Percentiles rank a stretch among this genome's conserved stretches.
These are phyloP conservation scores for Crucibulum laeve DNA, from an alignment of 768 basidiomycete genomes.

Conservation along the genomic window DNA sequence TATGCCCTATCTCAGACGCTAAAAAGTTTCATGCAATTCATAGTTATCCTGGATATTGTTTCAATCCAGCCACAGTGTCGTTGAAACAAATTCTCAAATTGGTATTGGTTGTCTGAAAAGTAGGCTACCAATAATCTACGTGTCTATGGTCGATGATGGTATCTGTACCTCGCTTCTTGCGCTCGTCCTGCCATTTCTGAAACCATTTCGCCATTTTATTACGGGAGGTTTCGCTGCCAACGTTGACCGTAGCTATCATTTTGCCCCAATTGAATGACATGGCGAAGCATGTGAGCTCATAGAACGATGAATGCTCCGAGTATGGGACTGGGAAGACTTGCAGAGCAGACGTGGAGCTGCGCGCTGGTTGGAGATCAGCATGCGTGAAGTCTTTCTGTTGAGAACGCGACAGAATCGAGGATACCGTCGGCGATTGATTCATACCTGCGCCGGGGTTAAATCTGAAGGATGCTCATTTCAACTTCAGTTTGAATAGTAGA, in stretches of 20 bases:
- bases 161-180: conserved; percentile 44
- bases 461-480: conserved; percentile 26
- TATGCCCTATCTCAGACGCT: conserved; percentile 31
- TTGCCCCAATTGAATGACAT: conserved; percentile 79
- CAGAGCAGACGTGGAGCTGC: conserved; percentile 63
- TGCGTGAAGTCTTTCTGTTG: conserved; percentile 68
- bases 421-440: conserved; percentile 57
- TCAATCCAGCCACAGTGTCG: too few species aligned
- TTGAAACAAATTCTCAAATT: too few species aligned
- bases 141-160: conserved; percentile 35
- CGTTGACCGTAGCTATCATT: conserved; percentile 96
- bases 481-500: background rate
- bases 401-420: conserved; percentile 62
- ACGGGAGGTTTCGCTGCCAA: conserved; percentile 67
- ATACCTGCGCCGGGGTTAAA: conserved; percentile 65
- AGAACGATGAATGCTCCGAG: conserved; percentile 95
- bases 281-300: conserved; percentile 93
- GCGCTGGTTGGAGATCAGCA: conserved; percentile 60
- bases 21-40: conserved; percentile 25
- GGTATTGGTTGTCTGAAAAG: too few species aligned
- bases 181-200: conserved; percentile 83
- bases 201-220: conserved; percentile 90
- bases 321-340: conserved; percentile 86
- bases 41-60: conserved; percentile 3
- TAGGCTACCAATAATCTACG: conserved; percentile 43